A percentile compares a stretch with the other conserved stretches of the same genome.
These are phyloP conservation scores for Paraphaeosphaeria sporulosa DNA, from an alignment of 2,329 filamentous ascomycete species.

Conservation along the genomic window DNA sequence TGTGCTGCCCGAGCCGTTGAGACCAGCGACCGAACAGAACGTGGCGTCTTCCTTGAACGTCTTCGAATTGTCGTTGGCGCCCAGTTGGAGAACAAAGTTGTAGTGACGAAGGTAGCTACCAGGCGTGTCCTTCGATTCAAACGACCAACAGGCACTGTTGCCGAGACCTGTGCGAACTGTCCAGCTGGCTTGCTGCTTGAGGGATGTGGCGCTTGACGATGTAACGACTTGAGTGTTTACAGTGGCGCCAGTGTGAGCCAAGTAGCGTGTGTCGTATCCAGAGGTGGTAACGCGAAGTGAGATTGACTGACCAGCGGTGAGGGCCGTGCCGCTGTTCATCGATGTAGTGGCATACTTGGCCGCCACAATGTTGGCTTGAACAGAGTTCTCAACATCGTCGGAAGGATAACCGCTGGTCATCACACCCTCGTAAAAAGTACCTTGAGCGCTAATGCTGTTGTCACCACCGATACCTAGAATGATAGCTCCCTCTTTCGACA, in stretches of 20 bases:
- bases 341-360: conserved; percentile 62
- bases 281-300: conserved; percentile 65
- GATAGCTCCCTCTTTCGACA: conserved; percentile 71
- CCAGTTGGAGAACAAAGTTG: conserved; percentile 60
- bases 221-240: conserved; percentile 65
- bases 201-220: conserved; percentile 57
- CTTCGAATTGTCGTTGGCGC: conserved; percentile 63
- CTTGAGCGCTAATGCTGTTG: conserved; percentile 66
- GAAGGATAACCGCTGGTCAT: conserved; percentile 70
- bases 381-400: conserved; percentile 64
- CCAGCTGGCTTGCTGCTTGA: conserved; percentile 66
- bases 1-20: conserved; percentile 61
- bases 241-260: conserved; percentile 60
- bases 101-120: conserved; percentile 67
- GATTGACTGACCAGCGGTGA: conserved; percentile 60
- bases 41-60: conserved; percentile 68
- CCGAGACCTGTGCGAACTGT: conserved; percentile 64
- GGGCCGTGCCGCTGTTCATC: conserved; percentile 57
- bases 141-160: conserved; percentile 66
- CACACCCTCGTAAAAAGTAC: conserved; percentile 71
- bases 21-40: conserved; percentile 64
- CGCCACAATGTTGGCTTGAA: conserved; percentile 68
- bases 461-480: conserved; percentile 76
- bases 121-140: conserved; percentile 66
- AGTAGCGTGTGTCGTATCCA: conserved; percentile 62